Evolutionary conservation across 345 rosid genomes (phyloP).

Genomic region (Lepidium africanum): DNA sequence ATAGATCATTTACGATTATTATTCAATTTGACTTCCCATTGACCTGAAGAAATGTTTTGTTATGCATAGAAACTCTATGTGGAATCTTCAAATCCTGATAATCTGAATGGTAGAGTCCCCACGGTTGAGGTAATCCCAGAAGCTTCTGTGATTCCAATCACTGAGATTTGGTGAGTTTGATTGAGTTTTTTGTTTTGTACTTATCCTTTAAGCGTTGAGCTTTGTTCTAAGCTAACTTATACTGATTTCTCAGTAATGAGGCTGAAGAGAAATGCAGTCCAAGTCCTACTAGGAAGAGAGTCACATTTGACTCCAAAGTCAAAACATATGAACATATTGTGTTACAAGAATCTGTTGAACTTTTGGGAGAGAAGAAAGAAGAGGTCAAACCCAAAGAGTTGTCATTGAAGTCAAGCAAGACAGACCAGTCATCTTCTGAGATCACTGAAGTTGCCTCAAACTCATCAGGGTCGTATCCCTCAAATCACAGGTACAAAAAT

Average conservation of each 20-base stretch:
- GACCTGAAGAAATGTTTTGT: background rate
- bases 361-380: conserved; percentile 28
- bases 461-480: conserved; percentile 49
- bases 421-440: conserved; percentile 41
- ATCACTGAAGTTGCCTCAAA: conserved; percentile 38
- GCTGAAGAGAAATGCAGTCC: conserved; percentile 38
- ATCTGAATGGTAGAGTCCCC: conserved; percentile 22
- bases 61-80: conserved; percentile 13
- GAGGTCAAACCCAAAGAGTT: conserved; percentile 17
- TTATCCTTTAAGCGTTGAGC: background rate
- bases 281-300: conserved; percentile 50
- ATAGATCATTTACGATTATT: background rate
- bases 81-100: conserved; percentile 11
- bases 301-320: conserved; percentile 65
- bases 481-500: conserved; percentile 56
- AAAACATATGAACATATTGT: conserved; percentile 54
- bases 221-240: background rate
- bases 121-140: conserved; percentile 24
- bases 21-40: background rate
- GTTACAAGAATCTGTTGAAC: conserved; percentile 33
- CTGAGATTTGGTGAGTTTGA: conserved; percentile 35
- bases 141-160: conserved; percentile 22
- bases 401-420: conserved; percentile 23
- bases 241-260: conserved; percentile 27
- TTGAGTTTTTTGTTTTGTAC: background rate